A percentile compares a stretch with the other conserved stretches of the same genome.
phyloP scores from a whole-genome alignment of 2,329 filamentous ascomycete species.

The Monosporascus sp. region DNA sequence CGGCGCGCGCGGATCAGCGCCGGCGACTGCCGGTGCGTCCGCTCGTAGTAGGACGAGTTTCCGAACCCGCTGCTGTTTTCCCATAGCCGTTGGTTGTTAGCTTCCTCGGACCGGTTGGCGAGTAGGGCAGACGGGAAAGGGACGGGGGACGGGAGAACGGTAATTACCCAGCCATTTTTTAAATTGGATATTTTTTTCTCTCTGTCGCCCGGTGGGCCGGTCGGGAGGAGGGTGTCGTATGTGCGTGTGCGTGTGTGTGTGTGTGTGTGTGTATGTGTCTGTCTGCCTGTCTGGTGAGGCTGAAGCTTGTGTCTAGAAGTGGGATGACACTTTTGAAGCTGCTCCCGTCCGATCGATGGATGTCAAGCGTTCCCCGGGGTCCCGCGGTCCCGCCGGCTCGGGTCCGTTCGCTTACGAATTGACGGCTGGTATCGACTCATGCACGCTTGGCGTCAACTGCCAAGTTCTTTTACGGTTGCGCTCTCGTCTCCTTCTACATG shows the following conservation, averaged over 20 bases:
- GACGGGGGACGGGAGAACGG: neutral
- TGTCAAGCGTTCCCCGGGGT: neutral
- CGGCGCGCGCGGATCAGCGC: conserved; percentile 87
- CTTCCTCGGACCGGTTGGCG: neutral
- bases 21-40: conserved; percentile 75
- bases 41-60: conserved; percentile 81
- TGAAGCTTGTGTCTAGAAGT: neutral
- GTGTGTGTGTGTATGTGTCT: no score
- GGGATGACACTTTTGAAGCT: neutral
- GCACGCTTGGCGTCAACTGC: no score
- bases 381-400: no score
- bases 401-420: no score
- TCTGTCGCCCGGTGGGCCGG: no score
- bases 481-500: no score
- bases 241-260: no score
- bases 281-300: neutral
- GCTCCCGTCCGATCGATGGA: neutral
- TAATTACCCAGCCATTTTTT: conserved; percentile 1
- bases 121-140: neutral
- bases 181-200: neutral
- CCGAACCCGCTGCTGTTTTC: conserved; percentile 29
- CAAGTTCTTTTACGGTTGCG: no score
- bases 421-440: no score
- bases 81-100: neutral
- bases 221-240: no score